phyloP scores from a whole-genome alignment of 768 basidiomycete species.

The Collybiopsis confluens region DNA sequence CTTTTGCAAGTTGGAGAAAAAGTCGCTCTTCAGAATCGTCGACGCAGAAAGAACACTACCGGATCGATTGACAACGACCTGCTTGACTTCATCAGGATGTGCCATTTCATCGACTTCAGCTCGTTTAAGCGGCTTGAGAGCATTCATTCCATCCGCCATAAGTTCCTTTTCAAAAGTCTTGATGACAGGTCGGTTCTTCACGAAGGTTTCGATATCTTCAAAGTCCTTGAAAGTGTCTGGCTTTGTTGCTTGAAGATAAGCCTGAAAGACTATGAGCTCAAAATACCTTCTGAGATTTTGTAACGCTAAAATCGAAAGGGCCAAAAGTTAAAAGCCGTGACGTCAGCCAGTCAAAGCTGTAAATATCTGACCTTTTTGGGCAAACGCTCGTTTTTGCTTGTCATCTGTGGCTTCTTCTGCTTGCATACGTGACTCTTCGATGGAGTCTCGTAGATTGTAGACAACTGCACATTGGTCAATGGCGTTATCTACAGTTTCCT shows the following conservation, averaged over 20 bases:
- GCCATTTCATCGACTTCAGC: constrained; percentile 68
- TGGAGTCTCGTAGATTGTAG: constrained; percentile 82
- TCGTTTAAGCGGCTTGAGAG: constrained; percentile 78
- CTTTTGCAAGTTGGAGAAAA: constrained; percentile 92
- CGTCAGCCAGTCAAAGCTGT: constrained; percentile 3
- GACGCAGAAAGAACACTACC: constrained; percentile 87
- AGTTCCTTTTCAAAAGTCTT: constrained; percentile 94
- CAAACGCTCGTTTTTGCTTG: constrained; percentile 57
- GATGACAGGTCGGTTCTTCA: constrained; percentile 89
- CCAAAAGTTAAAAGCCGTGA: neutral
- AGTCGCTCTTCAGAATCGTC: constrained; percentile 93
- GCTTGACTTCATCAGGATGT: constrained; percentile 86
- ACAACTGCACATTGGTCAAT: constrained; percentile 84
- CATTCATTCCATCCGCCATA: constrained; percentile 67
- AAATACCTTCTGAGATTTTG: constrained; percentile 84
- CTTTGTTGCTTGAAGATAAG: constrained; percentile 77
- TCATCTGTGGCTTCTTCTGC: constrained; percentile 79
- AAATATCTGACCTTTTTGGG: constrained; percentile 59
- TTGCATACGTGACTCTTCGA: constrained; percentile 74
- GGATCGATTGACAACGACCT: constrained; percentile 77
- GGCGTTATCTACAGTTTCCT: constrained; percentile 79
- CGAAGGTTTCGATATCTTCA: constrained; percentile 77
- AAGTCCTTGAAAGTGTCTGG: constrained; percentile 77
- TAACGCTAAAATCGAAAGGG: constrained; percentile 57
- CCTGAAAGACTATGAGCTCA: constrained; percentile 82